Percentiles rank a stretch among this genome's conserved stretches.
Conservation (phyloP, 2,329 filamentous ascomycete genomes). For the Claviceps humidiphila region DNA sequence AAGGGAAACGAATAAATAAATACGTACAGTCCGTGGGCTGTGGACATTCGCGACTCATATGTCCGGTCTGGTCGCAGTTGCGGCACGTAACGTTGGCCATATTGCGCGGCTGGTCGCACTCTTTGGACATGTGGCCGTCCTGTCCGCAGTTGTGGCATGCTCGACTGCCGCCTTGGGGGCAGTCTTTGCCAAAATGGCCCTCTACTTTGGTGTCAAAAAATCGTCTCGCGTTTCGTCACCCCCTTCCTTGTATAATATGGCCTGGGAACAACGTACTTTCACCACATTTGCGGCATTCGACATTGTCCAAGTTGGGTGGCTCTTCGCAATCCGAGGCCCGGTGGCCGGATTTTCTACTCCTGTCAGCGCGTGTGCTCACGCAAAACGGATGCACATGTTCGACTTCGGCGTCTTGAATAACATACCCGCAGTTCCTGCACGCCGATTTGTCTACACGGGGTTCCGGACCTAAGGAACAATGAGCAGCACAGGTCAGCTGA, state of each 20-base stretch:
- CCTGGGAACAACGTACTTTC: conserved; percentile 32
- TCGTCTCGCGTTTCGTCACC: too few relatives aligned
- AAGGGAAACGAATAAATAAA: not conserved
- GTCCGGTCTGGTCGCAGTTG: conserved; percentile 46
- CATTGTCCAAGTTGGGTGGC: conserved; percentile 45
- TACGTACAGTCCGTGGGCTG: conserved; percentile 33
- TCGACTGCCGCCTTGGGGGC: conserved; percentile 44
- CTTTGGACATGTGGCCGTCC: conserved; percentile 42
- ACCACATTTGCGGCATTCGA: conserved; percentile 53
- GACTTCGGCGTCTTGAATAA: conserved; percentile 1
- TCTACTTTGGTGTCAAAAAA: conserved; percentile 19
- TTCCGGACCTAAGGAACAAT: conserved; percentile 30
- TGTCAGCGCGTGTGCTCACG: not conserved
- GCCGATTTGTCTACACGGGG: conserved; percentile 50
- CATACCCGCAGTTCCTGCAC: conserved; percentile 54
- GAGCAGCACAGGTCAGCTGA: conserved; percentile 3
- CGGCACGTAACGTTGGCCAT: conserved; percentile 41
- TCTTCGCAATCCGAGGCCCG: conserved; percentile 38
- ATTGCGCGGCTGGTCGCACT: conserved; percentile 35
- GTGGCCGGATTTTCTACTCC: conserved; percentile 34
- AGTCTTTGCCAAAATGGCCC: conserved; percentile 51
- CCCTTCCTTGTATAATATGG: not conserved
- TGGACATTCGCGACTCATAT: conserved; percentile 49
- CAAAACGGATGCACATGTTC: not conserved
- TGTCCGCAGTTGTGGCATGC: conserved; percentile 50